phyloP scores from a whole-genome alignment of 495 filamentous ascomycete species.

The Usnea hakonensis region DNA sequence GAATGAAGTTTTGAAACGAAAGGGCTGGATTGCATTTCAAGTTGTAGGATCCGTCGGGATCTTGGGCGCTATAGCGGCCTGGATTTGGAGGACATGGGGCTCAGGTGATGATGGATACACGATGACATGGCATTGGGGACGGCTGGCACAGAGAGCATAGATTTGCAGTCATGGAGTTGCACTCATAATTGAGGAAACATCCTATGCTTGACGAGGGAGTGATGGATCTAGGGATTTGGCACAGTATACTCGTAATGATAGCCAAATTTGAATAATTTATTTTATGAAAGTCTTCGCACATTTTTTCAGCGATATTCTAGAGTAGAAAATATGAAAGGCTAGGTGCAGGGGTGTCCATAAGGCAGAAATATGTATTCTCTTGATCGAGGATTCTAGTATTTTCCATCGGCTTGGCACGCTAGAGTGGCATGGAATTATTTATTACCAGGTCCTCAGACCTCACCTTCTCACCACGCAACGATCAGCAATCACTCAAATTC shows the following conservation, averaged over 20 bases:
- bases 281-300: conserved; percentile 97
- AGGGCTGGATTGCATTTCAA: conserved; percentile 64
- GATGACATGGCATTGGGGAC: conserved; percentile 5
- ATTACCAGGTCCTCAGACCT: too few relatives aligned
- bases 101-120: conserved; percentile 4
- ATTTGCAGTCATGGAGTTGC: background rate
- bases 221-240: background rate
- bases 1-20: conserved; percentile 56
- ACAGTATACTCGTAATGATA: background rate
- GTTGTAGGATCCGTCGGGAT: conserved; percentile 70
- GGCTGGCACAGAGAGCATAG: conserved; percentile 9
- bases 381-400: too few relatives aligned
- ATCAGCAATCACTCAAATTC: too few relatives aligned
- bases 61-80: conserved; percentile 64
- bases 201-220: conserved; percentile 9
- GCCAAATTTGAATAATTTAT: background rate
- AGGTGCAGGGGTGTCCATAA: too few relatives aligned
- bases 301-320: too few relatives aligned
- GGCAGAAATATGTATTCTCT: too few relatives aligned
- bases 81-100: conserved; percentile 45
- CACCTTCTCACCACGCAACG: too few relatives aligned
- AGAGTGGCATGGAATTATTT: too few relatives aligned
- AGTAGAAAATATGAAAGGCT: too few relatives aligned
- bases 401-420: too few relatives aligned
- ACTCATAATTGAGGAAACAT: conserved; percentile 1